phyloP scores from a whole-genome alignment of 2,329 filamentous ascomycete species.

The Purpureocillium takamizusanense region DNA sequence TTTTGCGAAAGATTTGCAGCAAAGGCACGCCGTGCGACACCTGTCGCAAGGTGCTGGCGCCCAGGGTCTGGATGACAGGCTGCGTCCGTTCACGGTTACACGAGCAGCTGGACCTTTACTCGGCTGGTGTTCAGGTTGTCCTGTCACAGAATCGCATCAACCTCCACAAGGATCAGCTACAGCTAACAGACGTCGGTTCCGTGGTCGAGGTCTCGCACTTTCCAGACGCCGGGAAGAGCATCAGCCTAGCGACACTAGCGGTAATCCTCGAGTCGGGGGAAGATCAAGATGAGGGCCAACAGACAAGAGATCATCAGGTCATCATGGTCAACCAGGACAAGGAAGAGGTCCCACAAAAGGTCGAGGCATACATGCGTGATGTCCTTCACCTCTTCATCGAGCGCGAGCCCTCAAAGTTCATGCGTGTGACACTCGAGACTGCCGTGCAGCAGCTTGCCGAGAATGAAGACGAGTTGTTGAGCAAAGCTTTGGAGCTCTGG shows the following conservation, averaged over 20 bases:
- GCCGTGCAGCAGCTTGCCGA: conserved; percentile 36
- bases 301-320: conserved; percentile 23
- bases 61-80: conserved; percentile 55
- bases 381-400: conserved; percentile 49
- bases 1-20: conserved; percentile 59
- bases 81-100: conserved; percentile 55
- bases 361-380: conserved; percentile 52
- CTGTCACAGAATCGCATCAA: conserved; percentile 52
- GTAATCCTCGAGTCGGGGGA: conserved; percentile 25
- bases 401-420: conserved; percentile 51
- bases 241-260: conserved; percentile 26
- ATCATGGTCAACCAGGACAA: conserved; percentile 53
- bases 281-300: conserved; percentile 22
- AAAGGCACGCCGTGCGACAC: conserved; percentile 53
- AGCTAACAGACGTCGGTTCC: conserved; percentile 38
- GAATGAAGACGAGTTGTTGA: conserved; percentile 44
- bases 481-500: conserved; percentile 54
- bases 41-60: conserved; percentile 53
- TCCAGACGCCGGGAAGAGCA: conserved; percentile 36
- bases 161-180: conserved; percentile 39
- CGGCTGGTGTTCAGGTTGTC: conserved; percentile 54
- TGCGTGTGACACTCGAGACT: conserved; percentile 48
- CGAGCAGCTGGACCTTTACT: conserved; percentile 54
- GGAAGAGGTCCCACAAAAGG: conserved; percentile 49
- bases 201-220: conserved; percentile 52